Conservation (phyloP, 1,139 yeast species). For the Yamadazyma oceani region DNA sequence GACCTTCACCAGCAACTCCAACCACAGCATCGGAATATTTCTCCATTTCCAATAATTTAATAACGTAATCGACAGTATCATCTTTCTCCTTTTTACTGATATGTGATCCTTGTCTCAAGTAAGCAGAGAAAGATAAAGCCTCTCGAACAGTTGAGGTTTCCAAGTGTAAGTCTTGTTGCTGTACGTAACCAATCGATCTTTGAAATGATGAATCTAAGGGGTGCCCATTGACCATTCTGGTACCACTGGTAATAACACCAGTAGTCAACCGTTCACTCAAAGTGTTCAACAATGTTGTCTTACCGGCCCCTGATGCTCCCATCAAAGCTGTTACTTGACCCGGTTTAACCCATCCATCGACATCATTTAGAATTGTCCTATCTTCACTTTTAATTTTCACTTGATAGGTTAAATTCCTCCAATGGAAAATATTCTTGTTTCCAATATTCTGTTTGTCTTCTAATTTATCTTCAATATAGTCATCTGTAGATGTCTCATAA, state of each 20-base stretch:
- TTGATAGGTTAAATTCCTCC: constrained; percentile 77
- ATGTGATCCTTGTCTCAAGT: constrained; percentile 64
- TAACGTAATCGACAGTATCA: constrained; percentile 68
- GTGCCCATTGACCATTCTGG: constrained; percentile 71
- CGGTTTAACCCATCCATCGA: constrained; percentile 85
- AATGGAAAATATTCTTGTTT: constrained; percentile 58
- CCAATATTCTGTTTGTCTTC: constrained; percentile 8
- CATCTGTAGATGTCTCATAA: constrained; percentile 4
- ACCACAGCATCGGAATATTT: constrained; percentile 78
- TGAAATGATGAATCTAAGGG: constrained; percentile 72
- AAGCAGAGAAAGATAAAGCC: constrained; percentile 72
- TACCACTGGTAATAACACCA: constrained; percentile 72
- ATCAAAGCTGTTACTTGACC: constrained; percentile 48
- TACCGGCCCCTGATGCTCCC: constrained; percentile 93
- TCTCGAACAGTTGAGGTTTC: constrained; percentile 76
- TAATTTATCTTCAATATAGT: neutral
- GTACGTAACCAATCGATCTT: constrained; percentile 80
- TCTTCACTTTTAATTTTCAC: constrained; percentile 64
- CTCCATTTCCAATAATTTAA: constrained; percentile 69
- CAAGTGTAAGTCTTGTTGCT: constrained; percentile 78
- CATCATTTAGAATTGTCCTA: constrained; percentile 62
- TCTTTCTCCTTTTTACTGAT: constrained; percentile 60
- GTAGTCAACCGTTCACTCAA: constrained; percentile 74
- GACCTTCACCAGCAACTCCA: constrained; percentile 76
- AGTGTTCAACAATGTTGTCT: constrained; percentile 71